These are phyloP conservation scores for Diaporthe eres DNA, from an alignment of 2,329 filamentous ascomycete species.

Conservation along the genomic window DNA sequence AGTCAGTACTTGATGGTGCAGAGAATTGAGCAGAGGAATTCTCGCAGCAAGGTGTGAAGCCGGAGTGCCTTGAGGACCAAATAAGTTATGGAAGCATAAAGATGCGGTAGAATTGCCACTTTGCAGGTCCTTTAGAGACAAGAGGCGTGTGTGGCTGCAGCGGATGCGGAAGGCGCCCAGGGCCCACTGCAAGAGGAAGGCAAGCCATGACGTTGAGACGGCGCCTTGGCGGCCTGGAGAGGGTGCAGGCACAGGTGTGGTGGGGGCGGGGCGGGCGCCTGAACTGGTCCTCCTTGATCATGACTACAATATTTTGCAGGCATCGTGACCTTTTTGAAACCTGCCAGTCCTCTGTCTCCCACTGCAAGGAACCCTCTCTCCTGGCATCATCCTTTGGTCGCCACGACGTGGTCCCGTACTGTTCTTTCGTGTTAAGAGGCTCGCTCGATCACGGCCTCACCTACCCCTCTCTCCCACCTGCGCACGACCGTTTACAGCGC, in stretches of 20 bases:
- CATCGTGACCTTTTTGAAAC: slow-evolving; percentile 18
- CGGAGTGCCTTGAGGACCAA: background rate
- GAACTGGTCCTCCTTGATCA: slow-evolving; percentile 6
- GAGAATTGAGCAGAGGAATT: background rate
- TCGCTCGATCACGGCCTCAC: slow-evolving; percentile 6
- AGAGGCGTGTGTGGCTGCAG: background rate
- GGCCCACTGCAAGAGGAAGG: background rate
- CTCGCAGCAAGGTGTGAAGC: background rate
- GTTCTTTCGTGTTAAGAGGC: background rate
- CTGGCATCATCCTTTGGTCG: background rate
- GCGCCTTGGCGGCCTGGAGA: slow-evolving; percentile 21
- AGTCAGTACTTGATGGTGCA: background rate
- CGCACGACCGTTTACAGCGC: slow-evolving; percentile 4
- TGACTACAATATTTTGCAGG: slow-evolving; percentile 17
- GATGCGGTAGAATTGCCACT: background rate
- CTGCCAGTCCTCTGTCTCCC: background rate
- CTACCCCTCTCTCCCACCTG: background rate
- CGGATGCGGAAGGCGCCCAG: background rate
- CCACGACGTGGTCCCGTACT: background rate
- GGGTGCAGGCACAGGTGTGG: slow-evolving; percentile 4
- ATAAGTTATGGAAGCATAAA: too few species aligned
- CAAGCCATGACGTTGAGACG: slow-evolving; percentile 21
- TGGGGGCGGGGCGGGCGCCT: slow-evolving; percentile 20
- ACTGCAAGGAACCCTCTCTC: background rate
- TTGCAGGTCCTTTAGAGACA: background rate